A percentile compares a stretch with the other conserved stretches of the same genome.
These are phyloP conservation scores for Rhododendron simsii DNA, from an alignment of 148 eudicot species.

Conservation along the genomic window DNA sequence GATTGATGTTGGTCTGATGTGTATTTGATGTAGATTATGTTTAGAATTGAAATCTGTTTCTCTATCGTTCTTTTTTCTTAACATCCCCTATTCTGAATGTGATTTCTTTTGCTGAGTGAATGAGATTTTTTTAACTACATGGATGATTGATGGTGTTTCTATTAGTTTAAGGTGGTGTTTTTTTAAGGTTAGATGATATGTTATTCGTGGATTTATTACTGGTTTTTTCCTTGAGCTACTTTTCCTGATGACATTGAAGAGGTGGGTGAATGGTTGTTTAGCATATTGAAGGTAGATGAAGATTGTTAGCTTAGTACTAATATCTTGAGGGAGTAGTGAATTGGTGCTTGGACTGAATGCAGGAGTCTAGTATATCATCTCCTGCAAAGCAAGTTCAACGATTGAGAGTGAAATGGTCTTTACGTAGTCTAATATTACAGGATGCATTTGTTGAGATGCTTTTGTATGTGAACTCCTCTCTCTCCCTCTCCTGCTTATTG, in stretches of 20 bases:
- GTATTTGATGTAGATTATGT: background rate
- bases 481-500: background rate
- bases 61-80: background rate
- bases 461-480: background rate
- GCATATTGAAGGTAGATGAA: background rate
- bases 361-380: background rate
- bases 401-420: background rate
- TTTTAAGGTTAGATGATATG: background rate
- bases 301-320: background rate
- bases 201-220: background rate
- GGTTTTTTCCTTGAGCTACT: background rate
- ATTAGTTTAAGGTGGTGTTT: background rate
- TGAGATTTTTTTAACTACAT: background rate
- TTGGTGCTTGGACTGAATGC: constrained; percentile 1
- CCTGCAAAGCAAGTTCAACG: background rate
- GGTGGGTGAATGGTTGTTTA: background rate
- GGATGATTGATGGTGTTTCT: background rate
- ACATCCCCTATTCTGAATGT: background rate
- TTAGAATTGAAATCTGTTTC: background rate
- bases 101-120: background rate
- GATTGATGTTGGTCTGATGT: background rate
- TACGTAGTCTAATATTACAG: background rate
- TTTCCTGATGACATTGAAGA: background rate
- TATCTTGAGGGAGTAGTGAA: background rate
- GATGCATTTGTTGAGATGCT: background rate